Percentiles rank a stretch among this genome's conserved stretches.
Evolutionary conservation across 257 asterid species (phyloP).

Genomic region (Solanum sejunctum): DNA sequence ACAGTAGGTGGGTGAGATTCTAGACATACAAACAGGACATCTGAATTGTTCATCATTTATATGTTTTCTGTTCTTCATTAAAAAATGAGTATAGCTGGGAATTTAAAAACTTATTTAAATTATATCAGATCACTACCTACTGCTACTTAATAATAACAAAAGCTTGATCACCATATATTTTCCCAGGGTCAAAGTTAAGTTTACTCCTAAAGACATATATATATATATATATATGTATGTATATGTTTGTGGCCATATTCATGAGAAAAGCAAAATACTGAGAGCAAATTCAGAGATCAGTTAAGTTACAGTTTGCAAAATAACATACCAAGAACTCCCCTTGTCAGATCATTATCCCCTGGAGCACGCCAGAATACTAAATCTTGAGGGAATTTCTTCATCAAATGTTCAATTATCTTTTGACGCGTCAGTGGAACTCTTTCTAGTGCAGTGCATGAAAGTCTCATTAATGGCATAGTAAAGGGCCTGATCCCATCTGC

Average conservation of each 20-base stretch:
- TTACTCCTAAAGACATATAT: not conserved
- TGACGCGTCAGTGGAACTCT: constrained; percentile 76
- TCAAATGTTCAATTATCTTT: constrained; percentile 47
- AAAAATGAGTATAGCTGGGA: not conserved
- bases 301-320: not conserved
- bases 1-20: not conserved
- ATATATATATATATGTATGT: too few relatives aligned
- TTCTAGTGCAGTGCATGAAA: constrained; percentile 85
- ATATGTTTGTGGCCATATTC: not conserved
- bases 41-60: not conserved
- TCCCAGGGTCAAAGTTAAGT: not conserved
- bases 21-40: not conserved
- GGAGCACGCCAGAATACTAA: constrained; percentile 81
- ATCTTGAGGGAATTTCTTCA: constrained; percentile 69
- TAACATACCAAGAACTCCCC: constrained; percentile 44
- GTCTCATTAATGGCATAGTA: constrained; percentile 93
- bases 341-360: constrained; percentile 44
- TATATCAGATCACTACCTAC: not conserved
- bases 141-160: not conserved
- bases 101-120: not conserved
- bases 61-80: not conserved
- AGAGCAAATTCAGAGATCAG: not conserved
- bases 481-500: constrained; percentile 89
- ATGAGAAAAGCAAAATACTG: not conserved
- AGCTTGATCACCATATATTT: not conserved